Evolutionary conservation across 2,329 filamentous ascomycete species (phyloP), one percentile per base, ranked within the genome.

Genomic region (Fusarium lateritium): DNA sequence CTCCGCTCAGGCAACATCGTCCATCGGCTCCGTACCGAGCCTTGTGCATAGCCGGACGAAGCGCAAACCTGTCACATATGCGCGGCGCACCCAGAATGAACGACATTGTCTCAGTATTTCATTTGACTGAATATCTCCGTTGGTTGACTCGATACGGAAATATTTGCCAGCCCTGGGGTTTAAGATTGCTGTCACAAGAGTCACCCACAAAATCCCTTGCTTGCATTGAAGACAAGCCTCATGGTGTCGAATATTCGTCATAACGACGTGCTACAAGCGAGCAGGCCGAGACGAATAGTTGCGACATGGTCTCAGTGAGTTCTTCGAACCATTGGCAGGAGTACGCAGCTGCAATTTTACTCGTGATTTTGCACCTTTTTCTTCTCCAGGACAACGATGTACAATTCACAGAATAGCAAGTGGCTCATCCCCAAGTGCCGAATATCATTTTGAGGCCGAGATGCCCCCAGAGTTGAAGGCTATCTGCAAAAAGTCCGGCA

Each of bases 31-130:
- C 28, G 28, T 21, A 22, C 19, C 36, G 45, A 38, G 19, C 28
- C 45, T 52, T 21, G 26, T 15, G 36, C 28, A 49, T 50, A 43
- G 47, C 46, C 44, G 52, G 50, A 43, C 22, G 39, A 55, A 65
- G 59, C 38, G 49, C 49, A 36, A 49, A 43, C 40, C 60, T 44
- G 26, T 42, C 44, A 52, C 60, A 33, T 51, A 59, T 58, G 45
- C 45, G 59, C 53, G 53, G 60, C 65, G 33, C 65, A 34, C 33
- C 38, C 42, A 53, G 34, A 39, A 40, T 43, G 44, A 56, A 36
- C 56, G 52, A 42, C 49, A 59, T 53, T 69, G 67, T 69, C 66
- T 69, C 53, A 69, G 46, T 39, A 34, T 49, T 21, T 65, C 57
- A 68, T 61, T 56, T 70, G 51, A 55, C 38, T 54, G 40, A 61